Percentiles rank a stretch among this genome's conserved stretches.
These are phyloP conservation scores for Sugiyamaella japonica DNA, from an alignment of 1,139 yeast genomes.

Conservation along the genomic window DNA sequence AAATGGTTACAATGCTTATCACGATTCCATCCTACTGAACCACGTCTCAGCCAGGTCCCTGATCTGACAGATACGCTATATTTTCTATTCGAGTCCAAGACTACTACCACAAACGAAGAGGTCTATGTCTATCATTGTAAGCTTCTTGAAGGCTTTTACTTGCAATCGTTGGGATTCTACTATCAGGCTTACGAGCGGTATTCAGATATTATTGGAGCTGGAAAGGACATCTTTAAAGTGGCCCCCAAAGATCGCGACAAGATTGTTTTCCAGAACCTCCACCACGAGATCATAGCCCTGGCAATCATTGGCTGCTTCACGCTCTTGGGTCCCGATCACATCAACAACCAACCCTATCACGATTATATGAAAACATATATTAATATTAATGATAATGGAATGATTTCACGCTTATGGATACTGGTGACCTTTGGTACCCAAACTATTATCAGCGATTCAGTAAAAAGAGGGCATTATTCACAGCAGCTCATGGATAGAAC, in stretches of 20 bases:
- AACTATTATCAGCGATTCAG: slow-evolving; percentile 3
- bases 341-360: not conserved
- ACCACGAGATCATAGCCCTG: slow-evolving; percentile 6
- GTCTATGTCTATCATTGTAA: slow-evolving; percentile 7
- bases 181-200: not conserved
- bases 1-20: slow-evolving; percentile 12
- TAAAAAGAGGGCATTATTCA: not conserved
- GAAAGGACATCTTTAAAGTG: not conserved
- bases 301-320: slow-evolving; percentile 2
- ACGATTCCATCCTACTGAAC: slow-evolving; percentile 2
- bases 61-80: not conserved
- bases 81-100: not conserved
- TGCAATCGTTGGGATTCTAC: slow-evolving; percentile 6
- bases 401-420: slow-evolving; percentile 1
- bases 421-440: slow-evolving; percentile 2
- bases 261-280: not conserved
- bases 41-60: not conserved
- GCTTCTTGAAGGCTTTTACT: slow-evolving; percentile 7
- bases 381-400: not conserved
- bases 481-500: slow-evolving; percentile 7
- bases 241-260: slow-evolving; percentile 2
- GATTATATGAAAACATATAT: slow-evolving; percentile 8
- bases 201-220: slow-evolving; percentile 4
- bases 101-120: not conserved
- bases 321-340: slow-evolving; percentile 7